phyloP scores from a whole-genome alignment of 169 alveolate species.

The Sarcocystis neurona region DNA sequence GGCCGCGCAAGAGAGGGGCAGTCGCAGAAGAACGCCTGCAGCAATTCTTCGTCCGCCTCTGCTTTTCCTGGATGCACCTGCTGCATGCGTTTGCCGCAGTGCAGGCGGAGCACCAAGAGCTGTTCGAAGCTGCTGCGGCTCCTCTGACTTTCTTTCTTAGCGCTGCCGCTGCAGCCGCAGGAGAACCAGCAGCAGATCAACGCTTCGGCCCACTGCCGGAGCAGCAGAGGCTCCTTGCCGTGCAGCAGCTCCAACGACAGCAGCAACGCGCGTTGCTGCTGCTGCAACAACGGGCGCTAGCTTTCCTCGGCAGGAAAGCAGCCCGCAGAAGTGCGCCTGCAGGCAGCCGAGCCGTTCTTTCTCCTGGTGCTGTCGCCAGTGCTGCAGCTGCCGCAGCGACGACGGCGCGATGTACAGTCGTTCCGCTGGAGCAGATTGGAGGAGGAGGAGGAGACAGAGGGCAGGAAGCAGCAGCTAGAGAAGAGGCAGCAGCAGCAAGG shows the following conservation, averaged over 20 bases:
- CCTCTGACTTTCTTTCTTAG: conserved; percentile 33
- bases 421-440: no score
- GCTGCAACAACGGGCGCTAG: conserved; percentile 41
- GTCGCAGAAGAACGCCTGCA: no score
- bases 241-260: conserved; percentile 13
- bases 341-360: neutral
- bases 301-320: conserved; percentile 38
- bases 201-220: neutral
- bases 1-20: no score
- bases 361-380: conserved; percentile 32
- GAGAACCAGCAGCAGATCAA: conserved; percentile 26
- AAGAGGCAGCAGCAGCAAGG: neutral
- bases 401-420: no score
- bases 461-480: conserved; percentile 31
- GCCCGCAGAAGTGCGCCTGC: conserved; percentile 1
- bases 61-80: conserved; percentile 35
- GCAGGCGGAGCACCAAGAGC: conserved; percentile 17
- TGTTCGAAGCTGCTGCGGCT: conserved; percentile 53
- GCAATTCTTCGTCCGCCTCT: conserved; percentile 37
- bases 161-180: conserved; percentile 45
- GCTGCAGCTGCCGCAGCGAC: neutral
- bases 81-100: conserved; percentile 45
- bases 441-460: no score
- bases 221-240: conserved; percentile 1
- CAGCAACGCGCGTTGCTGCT: neutral